phyloP scores from a whole-genome alignment of 2,329 filamentous ascomycete species.

The Fusarium sp. region DNA sequence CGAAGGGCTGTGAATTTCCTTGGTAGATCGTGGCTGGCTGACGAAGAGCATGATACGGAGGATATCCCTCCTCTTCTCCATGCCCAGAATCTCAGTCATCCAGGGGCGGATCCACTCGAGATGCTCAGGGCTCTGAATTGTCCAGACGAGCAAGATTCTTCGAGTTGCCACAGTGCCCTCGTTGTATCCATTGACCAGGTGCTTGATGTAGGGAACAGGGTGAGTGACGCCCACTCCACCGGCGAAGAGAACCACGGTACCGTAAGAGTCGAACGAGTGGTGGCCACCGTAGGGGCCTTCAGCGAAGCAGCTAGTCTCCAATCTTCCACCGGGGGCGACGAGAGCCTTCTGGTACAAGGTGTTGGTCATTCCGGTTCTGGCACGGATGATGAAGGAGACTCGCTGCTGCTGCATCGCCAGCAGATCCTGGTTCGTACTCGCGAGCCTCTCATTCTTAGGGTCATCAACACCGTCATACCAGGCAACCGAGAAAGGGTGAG shows the following conservation, averaged over 20 bases:
- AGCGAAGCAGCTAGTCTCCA: conserved; percentile 73
- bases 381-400: conserved; percentile 79
- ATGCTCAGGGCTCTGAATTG: conserved; percentile 81
- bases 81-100: conserved; percentile 83
- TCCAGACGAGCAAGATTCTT: conserved; percentile 81
- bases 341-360: conserved; percentile 75
- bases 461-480: conserved; percentile 77
- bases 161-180: conserved; percentile 77
- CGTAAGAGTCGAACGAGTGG: conserved; percentile 78
- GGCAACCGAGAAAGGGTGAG: conserved; percentile 82
- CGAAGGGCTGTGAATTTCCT: conserved; percentile 83
- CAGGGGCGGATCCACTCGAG: conserved; percentile 85
- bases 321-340: conserved; percentile 67
- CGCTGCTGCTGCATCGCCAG: conserved; percentile 69
- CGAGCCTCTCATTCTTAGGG: conserved; percentile 63
- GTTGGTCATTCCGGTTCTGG: conserved; percentile 78
- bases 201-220: conserved; percentile 78
- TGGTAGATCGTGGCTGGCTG: conserved; percentile 77
- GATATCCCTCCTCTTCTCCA: conserved; percentile 79
- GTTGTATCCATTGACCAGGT: conserved; percentile 75
- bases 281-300: conserved; percentile 83
- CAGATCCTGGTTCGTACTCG: conserved; percentile 69
- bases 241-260: conserved; percentile 81
- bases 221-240: conserved; percentile 86
- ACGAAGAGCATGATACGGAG: conserved; percentile 84